Evolutionary conservation across 2,329 filamentous ascomycete genomes (phyloP).

Genomic region (Coniochaeta ligniaria): DNA sequence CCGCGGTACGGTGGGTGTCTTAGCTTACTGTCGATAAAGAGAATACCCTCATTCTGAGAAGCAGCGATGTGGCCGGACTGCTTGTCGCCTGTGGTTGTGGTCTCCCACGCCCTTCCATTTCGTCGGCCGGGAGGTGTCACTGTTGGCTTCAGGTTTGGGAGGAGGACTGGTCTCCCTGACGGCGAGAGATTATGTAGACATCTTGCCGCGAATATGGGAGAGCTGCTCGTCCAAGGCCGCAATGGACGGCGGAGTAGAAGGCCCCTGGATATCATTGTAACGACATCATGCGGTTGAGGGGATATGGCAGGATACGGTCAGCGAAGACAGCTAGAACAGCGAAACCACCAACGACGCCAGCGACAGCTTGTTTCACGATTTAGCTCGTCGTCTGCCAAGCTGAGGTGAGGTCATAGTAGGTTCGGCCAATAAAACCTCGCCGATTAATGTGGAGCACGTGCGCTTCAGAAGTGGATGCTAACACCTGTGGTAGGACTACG

Average conservation of each 20-base stretch:
- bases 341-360: neutral
- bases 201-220: conserved; percentile 9
- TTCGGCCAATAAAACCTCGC: neutral
- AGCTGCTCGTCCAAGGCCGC: conserved; percentile 14
- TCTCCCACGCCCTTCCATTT: conserved; percentile 27
- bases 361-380: neutral
- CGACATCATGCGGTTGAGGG: neutral
- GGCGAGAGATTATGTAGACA: conserved; percentile 6
- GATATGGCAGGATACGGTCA: neutral
- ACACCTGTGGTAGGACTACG: no score
- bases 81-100: conserved; percentile 46
- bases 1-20: neutral
- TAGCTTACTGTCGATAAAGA: conserved; percentile 80
- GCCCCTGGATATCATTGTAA: conserved; percentile 23
- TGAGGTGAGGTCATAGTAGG: neutral
- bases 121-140: neutral
- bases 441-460: neutral
- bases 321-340: neutral
- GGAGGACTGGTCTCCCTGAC: neutral
- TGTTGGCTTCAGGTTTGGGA: neutral
- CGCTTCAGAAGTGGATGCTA: no score
- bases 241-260: conserved; percentile 24
- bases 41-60: conserved; percentile 67
- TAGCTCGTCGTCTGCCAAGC: neutral
- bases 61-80: conserved; percentile 78